Conservation (phyloP, 164 flowering plant species). For the Nymphaea colorata region DNA sequence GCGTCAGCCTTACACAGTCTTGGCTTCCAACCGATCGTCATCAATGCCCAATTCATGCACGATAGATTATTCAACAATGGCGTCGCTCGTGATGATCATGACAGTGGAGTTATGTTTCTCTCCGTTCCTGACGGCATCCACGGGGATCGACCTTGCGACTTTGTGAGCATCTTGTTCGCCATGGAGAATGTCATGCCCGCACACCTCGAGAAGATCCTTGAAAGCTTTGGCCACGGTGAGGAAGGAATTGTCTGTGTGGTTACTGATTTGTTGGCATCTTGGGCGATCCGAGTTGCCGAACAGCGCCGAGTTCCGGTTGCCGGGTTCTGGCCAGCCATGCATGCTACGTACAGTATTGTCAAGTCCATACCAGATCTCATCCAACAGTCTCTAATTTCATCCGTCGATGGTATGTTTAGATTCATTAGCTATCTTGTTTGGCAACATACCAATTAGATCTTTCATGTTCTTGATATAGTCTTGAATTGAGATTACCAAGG, state of each 20-base stretch:
- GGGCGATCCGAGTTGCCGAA: slow-evolving; percentile 49
- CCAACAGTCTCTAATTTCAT: slow-evolving; percentile 33
- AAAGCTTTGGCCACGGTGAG: slow-evolving; percentile 8
- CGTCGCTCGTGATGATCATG: not conserved
- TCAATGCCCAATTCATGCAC: slow-evolving; percentile 50
- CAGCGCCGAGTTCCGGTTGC: slow-evolving; percentile 31
- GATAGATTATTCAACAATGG: slow-evolving; percentile 7
- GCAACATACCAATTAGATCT: not conserved
- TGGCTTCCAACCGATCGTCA: slow-evolving; percentile 35
- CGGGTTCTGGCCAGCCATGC: slow-evolving; percentile 92
- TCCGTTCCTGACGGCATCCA: slow-evolving; percentile 40
- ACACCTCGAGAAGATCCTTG: slow-evolving; percentile 29
- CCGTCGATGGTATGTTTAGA: slow-evolving; percentile 25
- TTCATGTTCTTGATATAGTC: not conserved
- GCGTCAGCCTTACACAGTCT: slow-evolving; percentile 24
- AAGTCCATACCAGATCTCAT: slow-evolving; percentile 51
- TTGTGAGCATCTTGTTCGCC: slow-evolving; percentile 37
- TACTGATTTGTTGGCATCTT: slow-evolving; percentile 64
- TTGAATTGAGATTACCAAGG: not conserved
- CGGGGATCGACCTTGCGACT: slow-evolving; percentile 22
- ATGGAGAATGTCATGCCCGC: slow-evolving; percentile 67
- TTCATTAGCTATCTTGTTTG: not conserved
- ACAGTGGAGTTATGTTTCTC: slow-evolving; percentile 13
- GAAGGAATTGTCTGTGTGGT: slow-evolving; percentile 35
- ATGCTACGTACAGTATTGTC: slow-evolving; percentile 47